Percentiles rank a stretch among this genome's conserved stretches.
Evolutionary conservation across 2,329 filamentous ascomycete genomes (phyloP).

Genomic region (Cladosporium cucumerinum): DNA sequence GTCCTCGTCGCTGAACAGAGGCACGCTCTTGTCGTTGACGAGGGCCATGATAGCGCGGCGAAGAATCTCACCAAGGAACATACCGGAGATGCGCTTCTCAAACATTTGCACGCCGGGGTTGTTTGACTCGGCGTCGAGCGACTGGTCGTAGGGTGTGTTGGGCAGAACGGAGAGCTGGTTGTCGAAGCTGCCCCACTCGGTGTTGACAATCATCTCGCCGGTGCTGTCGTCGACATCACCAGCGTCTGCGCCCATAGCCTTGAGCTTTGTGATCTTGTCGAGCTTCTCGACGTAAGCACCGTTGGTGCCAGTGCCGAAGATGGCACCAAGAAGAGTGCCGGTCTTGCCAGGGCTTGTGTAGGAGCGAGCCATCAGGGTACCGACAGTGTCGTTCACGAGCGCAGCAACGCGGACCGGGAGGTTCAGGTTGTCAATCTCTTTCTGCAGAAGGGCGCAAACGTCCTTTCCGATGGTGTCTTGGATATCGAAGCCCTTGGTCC

Average conservation of each 20-base stretch:
- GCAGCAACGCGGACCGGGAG: slow-evolving; percentile 93
- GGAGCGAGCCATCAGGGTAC: slow-evolving; percentile 94
- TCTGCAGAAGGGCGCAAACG: slow-evolving; percentile 84
- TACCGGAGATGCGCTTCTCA: slow-evolving; percentile 95
- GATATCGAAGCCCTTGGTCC: slow-evolving; percentile 99
- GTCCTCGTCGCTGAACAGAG: slow-evolving; percentile 74
- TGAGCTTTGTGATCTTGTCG: slow-evolving; percentile 74
- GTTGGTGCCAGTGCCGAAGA: slow-evolving; percentile 97
- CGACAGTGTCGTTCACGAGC: slow-evolving; percentile 95
- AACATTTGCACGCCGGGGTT: slow-evolving; percentile 98
- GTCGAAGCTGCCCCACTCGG: slow-evolving; percentile 98
- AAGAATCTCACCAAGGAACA: slow-evolving; percentile 95
- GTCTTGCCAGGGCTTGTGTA: slow-evolving; percentile 89
- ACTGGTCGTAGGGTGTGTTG: slow-evolving; percentile 75
- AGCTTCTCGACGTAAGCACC: slow-evolving; percentile 96
- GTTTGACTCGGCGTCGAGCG: slow-evolving; percentile 73
- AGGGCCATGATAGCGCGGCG: slow-evolving; percentile 72
- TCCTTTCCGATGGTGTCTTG: slow-evolving; percentile 91
- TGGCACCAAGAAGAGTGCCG: slow-evolving; percentile 85
- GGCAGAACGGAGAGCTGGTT: slow-evolving; percentile 87
- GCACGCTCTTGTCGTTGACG: slow-evolving; percentile 62
- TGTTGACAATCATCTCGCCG: slow-evolving; percentile 96
- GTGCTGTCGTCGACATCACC: slow-evolving; percentile 72
- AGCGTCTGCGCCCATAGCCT: slow-evolving; percentile 38
- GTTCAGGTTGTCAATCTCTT: slow-evolving; percentile 79